Evolutionary conservation across 73 alveolate genomes (phyloP).

Genomic region (Paramecium sexaurelia): DNA sequence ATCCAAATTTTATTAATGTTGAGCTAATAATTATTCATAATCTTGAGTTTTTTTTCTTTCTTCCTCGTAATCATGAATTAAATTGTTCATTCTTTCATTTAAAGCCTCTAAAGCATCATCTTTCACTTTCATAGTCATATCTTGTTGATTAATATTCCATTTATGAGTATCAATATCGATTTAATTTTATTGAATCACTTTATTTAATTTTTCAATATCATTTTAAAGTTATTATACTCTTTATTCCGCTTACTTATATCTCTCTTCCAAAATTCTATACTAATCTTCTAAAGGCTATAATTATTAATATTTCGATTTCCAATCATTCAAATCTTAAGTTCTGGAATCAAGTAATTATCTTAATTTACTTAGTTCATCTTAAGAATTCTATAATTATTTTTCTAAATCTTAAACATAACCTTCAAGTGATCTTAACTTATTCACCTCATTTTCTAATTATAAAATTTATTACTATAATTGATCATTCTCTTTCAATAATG

Average conservation of each 20-base stretch:
- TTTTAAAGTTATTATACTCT: neutral
- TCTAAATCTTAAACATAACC: neutral
- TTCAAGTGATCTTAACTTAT: neutral
- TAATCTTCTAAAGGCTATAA: neutral
- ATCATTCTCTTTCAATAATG: neutral
- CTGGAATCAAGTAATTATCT: neutral
- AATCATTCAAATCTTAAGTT: conserved; percentile 29
- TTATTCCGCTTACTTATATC: neutral
- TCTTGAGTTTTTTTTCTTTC: neutral
- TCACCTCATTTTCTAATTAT: neutral
- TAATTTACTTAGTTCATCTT: neutral
- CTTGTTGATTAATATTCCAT: neutral
- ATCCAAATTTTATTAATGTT: neutral
- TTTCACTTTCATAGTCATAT: neutral
- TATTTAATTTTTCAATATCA: conserved; percentile 6
- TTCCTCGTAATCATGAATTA: neutral
- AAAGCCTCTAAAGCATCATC: conserved; percentile 36
- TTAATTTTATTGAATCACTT: neutral
- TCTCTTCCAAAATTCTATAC: neutral
- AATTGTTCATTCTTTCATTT: neutral
- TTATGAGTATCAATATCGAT: neutral
- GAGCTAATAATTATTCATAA: neutral
- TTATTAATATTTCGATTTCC: neutral
- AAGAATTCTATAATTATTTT: neutral
- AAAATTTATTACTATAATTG: neutral